Conservation (phyloP, 2,329 filamentous ascomycete genomes). For the Colletotrichum filicis region DNA sequence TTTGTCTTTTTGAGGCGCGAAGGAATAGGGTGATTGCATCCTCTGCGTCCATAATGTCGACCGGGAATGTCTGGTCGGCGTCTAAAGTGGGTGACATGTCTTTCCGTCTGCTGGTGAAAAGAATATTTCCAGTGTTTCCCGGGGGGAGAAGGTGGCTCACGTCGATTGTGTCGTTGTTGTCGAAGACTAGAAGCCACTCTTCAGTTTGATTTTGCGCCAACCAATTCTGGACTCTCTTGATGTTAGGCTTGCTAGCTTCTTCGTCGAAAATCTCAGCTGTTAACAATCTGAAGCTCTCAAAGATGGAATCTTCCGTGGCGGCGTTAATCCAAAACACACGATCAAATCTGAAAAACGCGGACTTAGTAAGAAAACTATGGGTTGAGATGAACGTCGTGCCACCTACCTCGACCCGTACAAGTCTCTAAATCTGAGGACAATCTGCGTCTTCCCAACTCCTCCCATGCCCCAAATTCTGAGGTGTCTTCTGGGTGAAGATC, state of each 20-base stretch:
- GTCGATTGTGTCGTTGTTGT: slow-evolving; percentile 40
- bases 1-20: background rate
- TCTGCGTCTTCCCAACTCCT: slow-evolving; percentile 46
- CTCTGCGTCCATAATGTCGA: background rate
- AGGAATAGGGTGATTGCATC: background rate
- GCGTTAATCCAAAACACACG: slow-evolving; percentile 45
- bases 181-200: slow-evolving; percentile 46
- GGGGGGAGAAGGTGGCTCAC: slow-evolving; percentile 35
- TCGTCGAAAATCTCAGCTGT: slow-evolving; percentile 17
- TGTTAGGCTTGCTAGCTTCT: slow-evolving; percentile 3
- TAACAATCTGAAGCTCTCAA: slow-evolving; percentile 38
- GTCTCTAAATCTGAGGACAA: slow-evolving; percentile 42
- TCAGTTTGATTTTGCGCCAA: slow-evolving; percentile 31
- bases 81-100: background rate
- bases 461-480: slow-evolving; percentile 43
- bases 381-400: background rate
- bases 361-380: background rate
- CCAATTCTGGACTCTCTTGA: slow-evolving; percentile 33
- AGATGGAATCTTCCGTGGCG: slow-evolving; percentile 35
- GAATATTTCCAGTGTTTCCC: slow-evolving; percentile 39
- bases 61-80: background rate
- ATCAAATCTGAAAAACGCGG: slow-evolving; percentile 37
- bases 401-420: slow-evolving; percentile 35
- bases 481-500: slow-evolving; percentile 28
- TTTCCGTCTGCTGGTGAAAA: slow-evolving; percentile 42